Percentiles rank a stretch among this genome's conserved stretches.
These are phyloP conservation scores for Botrytis aclada DNA, from an alignment of 2,329 filamentous ascomycete species.

Conservation along the genomic window DNA sequence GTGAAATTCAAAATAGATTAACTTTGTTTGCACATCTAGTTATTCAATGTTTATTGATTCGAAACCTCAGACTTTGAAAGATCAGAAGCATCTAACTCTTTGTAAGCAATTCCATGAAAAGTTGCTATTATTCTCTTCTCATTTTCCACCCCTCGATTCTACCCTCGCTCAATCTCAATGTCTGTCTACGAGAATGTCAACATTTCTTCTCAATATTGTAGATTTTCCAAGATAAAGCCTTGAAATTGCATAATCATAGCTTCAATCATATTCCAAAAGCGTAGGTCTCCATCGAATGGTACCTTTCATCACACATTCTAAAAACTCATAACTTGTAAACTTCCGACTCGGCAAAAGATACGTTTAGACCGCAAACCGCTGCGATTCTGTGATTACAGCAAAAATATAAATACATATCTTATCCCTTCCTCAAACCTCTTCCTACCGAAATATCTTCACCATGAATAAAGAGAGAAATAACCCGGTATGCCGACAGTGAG, in stretches of 20 bases:
- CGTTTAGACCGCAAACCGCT: background rate
- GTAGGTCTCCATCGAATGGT: background rate
- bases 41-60: background rate
- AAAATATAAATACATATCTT: conserved; percentile 19
- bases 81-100: background rate
- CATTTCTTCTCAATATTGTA: too few relatives aligned
- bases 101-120: background rate
- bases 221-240: background rate
- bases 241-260: background rate
- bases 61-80: background rate
- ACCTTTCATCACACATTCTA: background rate
- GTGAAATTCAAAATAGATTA: background rate
- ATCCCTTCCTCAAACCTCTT: conserved; percentile 9
- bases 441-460: conserved; percentile 11
- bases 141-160: background rate
- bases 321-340: background rate
- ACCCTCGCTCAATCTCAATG: background rate
- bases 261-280: background rate
- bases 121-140: background rate
- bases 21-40: background rate
- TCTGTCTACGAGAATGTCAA: background rate
- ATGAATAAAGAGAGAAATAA: conserved; percentile 20
- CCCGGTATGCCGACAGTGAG: conserved; percentile 16
- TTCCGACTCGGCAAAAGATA: background rate
- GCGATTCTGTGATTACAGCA: conserved; percentile 8